A percentile compares a stretch with the other conserved stretches of the same genome.
Conservation (phyloP, 208 protist species). For the Acanthamoeba quina region DNA sequence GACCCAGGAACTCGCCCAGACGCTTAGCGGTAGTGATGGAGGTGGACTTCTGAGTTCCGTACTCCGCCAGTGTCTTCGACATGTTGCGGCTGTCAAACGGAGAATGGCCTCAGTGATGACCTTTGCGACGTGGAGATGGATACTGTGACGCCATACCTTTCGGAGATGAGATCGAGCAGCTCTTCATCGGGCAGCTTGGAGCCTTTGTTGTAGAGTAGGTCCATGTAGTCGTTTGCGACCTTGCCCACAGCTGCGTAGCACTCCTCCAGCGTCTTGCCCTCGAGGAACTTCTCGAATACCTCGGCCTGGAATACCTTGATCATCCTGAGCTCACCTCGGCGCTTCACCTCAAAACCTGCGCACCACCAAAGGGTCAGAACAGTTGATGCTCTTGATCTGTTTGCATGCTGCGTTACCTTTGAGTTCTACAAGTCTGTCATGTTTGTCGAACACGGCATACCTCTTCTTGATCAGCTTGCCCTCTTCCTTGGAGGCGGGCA, state of each 20-base stretch:
- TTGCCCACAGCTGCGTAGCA: slow-evolving; percentile 97
- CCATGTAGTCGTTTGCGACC: slow-evolving; percentile 97
- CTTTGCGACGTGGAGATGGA: not conserved
- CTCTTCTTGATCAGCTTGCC: slow-evolving; percentile 98
- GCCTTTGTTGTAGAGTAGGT: slow-evolving; percentile 95
- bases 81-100: slow-evolving; percentile 92
- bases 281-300: slow-evolving; percentile 94
- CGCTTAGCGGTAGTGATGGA: slow-evolving; percentile 97
- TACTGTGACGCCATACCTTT: slow-evolving; percentile 87
- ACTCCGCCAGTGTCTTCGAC: slow-evolving; percentile 96
- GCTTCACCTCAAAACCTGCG: slow-evolving; percentile 99
- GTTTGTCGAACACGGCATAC: slow-evolving; percentile 99
- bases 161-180: slow-evolving; percentile 98
- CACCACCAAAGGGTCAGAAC: not conserved
- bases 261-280: slow-evolving; percentile 96
- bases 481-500: slow-evolving; percentile 99
- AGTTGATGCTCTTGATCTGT: not conserved
- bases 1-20: slow-evolving; percentile 98
- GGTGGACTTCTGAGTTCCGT: slow-evolving; percentile 98
- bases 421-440: slow-evolving; percentile 98
- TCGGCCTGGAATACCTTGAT: slow-evolving; percentile 99
- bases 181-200: slow-evolving; percentile 95
- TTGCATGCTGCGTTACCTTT: slow-evolving; percentile 93
- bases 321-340: slow-evolving; percentile 99
- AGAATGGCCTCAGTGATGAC: not conserved